phyloP scores from a whole-genome alignment of 371 early-diverging fungal genomes.

The Phascolomyces articulosus region DNA sequence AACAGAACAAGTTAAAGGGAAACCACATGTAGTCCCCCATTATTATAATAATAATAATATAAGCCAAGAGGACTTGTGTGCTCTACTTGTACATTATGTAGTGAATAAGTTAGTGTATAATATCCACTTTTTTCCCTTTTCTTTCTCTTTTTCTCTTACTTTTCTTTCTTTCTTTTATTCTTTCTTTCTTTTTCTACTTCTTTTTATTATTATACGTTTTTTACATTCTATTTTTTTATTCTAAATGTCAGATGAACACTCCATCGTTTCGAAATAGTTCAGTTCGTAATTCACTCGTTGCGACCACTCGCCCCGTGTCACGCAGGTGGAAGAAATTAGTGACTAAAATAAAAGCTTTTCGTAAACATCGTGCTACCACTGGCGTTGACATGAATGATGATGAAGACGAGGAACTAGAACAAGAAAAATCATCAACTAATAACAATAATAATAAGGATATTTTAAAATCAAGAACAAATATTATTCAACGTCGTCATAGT shows the following conservation, averaged over 20 bases:
- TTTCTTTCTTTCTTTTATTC: background rate
- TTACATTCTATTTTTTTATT: conserved; percentile 13
- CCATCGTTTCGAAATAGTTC: conserved; percentile 9
- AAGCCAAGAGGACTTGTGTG: too few relatives aligned
- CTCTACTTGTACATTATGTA: too few relatives aligned
- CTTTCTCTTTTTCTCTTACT: conserved; percentile 4
- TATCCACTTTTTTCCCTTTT: conserved; percentile 10
- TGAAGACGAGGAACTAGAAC: background rate
- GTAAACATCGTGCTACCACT: background rate
- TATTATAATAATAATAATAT: background rate
- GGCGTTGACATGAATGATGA: background rate
- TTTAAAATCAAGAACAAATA: background rate
- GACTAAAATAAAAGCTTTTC: conserved; percentile 1
- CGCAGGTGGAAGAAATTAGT: conserved; percentile 13
- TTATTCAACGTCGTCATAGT: conserved; percentile 7
- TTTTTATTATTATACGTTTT: background rate
- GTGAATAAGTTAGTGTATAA: too few relatives aligned
- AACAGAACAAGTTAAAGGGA: background rate
- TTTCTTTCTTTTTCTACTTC: conserved; percentile 1
- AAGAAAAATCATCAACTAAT: background rate
- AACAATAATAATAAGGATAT: background rate
- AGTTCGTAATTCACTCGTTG: conserved; percentile 9
- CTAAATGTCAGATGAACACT: conserved; percentile 20
- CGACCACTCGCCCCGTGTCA: conserved; percentile 11
- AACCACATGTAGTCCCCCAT: too few relatives aligned